Percentiles rank a stretch among this genome's conserved stretches.
phyloP scores from a whole-genome alignment of 2,329 filamentous ascomycete species.

The Fusarium equiseti region DNA sequence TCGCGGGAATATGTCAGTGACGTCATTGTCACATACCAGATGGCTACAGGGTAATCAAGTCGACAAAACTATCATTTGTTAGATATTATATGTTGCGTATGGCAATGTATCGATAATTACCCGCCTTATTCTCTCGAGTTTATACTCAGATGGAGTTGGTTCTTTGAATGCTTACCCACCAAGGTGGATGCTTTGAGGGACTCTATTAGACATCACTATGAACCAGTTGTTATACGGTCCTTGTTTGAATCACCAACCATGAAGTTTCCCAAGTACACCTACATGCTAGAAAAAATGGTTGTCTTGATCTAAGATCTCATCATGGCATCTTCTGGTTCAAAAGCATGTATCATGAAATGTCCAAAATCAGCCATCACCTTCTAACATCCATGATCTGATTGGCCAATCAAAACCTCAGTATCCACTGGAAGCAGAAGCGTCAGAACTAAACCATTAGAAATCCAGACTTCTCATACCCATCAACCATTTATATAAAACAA shows the following conservation, averaged over 20 bases:
- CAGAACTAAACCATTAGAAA: conserved; percentile 39
- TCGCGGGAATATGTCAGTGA: conserved; percentile 20
- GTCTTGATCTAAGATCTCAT: not conserved
- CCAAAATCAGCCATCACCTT: conserved; percentile 4
- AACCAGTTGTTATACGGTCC: no score
- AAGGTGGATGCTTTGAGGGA: no score
- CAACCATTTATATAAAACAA: not conserved
- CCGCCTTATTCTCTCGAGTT: not conserved
- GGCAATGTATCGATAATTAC: not conserved
- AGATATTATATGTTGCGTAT: not conserved
- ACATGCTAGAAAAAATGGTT: not conserved
- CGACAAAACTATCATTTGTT: not conserved
- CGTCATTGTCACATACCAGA: conserved; percentile 4
- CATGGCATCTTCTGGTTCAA: not conserved
- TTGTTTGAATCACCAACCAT: no score
- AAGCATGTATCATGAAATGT: conserved; percentile 11
- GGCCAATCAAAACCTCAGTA: conserved; percentile 11
- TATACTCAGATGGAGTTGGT: not conserved
- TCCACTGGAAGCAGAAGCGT: conserved; percentile 25
- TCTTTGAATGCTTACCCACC: not conserved
- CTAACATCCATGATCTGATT: conserved; percentile 17
- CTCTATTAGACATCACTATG: no score
- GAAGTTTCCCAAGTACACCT: not conserved
- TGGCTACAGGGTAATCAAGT: not conserved
- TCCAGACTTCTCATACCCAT: conserved; percentile 22